Percentiles rank a stretch among this genome's conserved stretches.
Evolutionary conservation across 2,329 filamentous ascomycete species (phyloP).

Genomic region (Xylariaceae sp.): DNA sequence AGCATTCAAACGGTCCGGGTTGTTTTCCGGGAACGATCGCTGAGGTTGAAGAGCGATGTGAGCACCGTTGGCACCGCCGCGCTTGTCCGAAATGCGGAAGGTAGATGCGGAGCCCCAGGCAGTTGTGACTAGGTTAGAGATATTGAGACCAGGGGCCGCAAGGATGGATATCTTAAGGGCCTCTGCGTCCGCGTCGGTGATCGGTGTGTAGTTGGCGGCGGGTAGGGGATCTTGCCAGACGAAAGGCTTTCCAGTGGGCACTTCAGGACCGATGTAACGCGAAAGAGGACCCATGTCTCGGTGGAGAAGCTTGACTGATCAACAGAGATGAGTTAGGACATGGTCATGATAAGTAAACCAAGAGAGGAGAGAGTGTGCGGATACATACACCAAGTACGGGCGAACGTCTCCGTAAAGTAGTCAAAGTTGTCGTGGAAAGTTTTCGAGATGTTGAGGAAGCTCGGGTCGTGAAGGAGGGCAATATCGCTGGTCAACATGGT

Average conservation of each 20-base stretch:
- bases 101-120: constrained; percentile 68
- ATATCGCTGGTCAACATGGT: constrained; percentile 74
- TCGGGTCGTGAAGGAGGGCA: constrained; percentile 64
- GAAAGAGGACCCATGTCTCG: constrained; percentile 70
- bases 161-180: constrained; percentile 65
- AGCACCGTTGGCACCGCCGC: constrained; percentile 74
- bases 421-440: constrained; percentile 65
- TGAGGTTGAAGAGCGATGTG: constrained; percentile 72
- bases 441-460: constrained; percentile 69
- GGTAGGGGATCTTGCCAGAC: constrained; percentile 74
- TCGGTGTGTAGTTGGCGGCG: constrained; percentile 48
- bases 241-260: constrained; percentile 58
- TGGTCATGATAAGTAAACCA: background rate
- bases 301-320: constrained; percentile 63
- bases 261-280: constrained; percentile 70
- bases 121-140: constrained; percentile 58
- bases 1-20: constrained; percentile 59
- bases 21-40: constrained; percentile 70
- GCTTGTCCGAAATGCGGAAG: constrained; percentile 73
- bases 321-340: background rate
- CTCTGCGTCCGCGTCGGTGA: constrained; percentile 58
- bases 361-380: background rate
- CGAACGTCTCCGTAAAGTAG: constrained; percentile 64
- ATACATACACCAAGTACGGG: constrained; percentile 63
- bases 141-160: constrained; percentile 49